Conservation (phyloP, 345 rosid species). For the Abelmoschus esculentus region DNA sequence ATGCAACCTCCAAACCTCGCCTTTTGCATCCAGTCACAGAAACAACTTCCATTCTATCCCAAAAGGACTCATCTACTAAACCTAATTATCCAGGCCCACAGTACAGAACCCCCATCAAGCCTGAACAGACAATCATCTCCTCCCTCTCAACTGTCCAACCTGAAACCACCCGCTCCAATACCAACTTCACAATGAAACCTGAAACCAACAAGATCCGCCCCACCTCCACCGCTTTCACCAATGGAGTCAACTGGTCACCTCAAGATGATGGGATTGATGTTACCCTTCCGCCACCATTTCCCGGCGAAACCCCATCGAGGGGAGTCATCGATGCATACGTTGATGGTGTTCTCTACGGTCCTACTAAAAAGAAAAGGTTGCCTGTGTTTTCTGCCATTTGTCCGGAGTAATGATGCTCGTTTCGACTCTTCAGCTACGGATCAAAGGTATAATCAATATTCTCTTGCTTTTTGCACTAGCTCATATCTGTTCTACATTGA, state of each 20-base stretch:
- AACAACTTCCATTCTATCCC: constrained; percentile 12
- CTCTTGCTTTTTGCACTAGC: background rate
- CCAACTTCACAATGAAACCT: constrained; percentile 8
- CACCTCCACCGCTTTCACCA: background rate
- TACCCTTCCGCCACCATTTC: constrained; percentile 22
- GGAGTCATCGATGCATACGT: constrained; percentile 27
- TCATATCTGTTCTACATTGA: background rate
- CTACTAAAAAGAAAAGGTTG: constrained; percentile 30
- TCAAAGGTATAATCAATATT: background rate
- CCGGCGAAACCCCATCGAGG: constrained; percentile 18
- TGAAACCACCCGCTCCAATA: constrained; percentile 6
- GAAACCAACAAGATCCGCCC: constrained; percentile 2
- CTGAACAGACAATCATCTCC: background rate
- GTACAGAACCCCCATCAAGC: background rate
- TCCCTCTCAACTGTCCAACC: constrained; percentile 2
- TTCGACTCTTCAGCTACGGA: background rate
- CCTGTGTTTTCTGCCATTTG: constrained; percentile 31
- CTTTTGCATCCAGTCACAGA: constrained; percentile 11
- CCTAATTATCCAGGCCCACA: background rate
- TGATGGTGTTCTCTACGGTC: constrained; percentile 23
- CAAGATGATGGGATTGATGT: constrained; percentile 52
- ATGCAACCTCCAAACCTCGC: constrained; percentile 14
- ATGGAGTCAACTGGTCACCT: constrained; percentile 44
- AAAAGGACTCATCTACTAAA: background rate
- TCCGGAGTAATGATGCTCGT: constrained; percentile 12